Evolutionary conservation across 768 basidiomycete species (phyloP).

Genomic region (Sporobolomyces phaffii): DNA sequence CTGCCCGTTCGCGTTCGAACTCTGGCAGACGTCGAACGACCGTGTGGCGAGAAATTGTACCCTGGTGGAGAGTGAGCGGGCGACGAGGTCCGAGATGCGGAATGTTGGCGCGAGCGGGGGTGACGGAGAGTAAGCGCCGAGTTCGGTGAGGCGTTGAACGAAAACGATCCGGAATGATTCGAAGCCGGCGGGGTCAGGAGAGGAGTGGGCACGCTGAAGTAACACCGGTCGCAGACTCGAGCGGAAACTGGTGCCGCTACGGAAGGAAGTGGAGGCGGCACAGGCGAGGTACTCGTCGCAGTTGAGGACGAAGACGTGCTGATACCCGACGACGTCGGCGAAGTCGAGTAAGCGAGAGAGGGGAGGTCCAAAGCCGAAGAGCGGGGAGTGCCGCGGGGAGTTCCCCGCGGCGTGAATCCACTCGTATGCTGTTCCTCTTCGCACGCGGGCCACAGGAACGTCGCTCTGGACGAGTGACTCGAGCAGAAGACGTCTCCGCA

Average conservation of each 20-base stretch:
- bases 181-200: conserved; percentile 21
- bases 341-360: conserved; percentile 26
- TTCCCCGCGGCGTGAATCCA: conserved; percentile 26
- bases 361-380: conserved; percentile 34
- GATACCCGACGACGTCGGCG: conserved; percentile 17
- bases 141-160: conserved; percentile 9
- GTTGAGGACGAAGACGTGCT: conserved; percentile 17
- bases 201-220: conserved; percentile 19
- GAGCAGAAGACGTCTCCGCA: conserved; percentile 37
- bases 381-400: conserved; percentile 32
- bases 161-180: background rate
- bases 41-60: background rate
- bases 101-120: conserved; percentile 15
- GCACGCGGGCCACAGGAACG: conserved; percentile 27
- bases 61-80: conserved; percentile 11
- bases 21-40: background rate
- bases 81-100: conserved; percentile 3
- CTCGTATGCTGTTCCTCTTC: conserved; percentile 8
- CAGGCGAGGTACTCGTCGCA: conserved; percentile 13
- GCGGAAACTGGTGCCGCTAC: conserved; percentile 18
- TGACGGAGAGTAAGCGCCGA: conserved; percentile 17
- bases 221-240: conserved; percentile 35
- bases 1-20: conserved; percentile 18
- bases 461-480: conserved; percentile 30
- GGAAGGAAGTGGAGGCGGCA: conserved; percentile 4